Percentiles rank a stretch among this genome's conserved stretches.
These are phyloP conservation scores for Lactarius hatsudake DNA, from an alignment of 768 basidiomycete genomes.

Conservation along the genomic window DNA sequence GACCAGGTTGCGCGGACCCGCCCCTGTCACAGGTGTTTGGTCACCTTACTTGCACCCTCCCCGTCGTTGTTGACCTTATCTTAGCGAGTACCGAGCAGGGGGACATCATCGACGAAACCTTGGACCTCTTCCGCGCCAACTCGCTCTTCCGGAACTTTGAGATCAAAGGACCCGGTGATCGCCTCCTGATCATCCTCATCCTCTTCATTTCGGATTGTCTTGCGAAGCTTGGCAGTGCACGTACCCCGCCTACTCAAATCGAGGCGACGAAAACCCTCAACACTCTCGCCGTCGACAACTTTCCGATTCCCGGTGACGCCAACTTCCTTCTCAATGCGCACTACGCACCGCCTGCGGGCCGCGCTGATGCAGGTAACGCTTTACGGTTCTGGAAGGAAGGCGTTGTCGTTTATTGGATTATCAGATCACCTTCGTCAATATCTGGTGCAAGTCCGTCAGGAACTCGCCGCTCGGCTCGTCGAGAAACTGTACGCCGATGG, in stretches of 20 bases:
- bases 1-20: conserved; percentile 89
- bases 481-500: conserved; percentile 92
- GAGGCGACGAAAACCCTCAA: conserved; percentile 88
- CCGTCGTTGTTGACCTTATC: conserved; percentile 19
- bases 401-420: not conserved
- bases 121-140: conserved; percentile 97
- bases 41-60: conserved; percentile 18
- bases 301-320: conserved; percentile 93
- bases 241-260: conserved; percentile 67
- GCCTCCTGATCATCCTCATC: conserved; percentile 94
- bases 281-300: conserved; percentile 90
- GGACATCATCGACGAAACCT: conserved; percentile 94
- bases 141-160: conserved; percentile 99
- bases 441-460: conserved; percentile 89
- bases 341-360: conserved; percentile 74
- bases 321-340: conserved; percentile 91
- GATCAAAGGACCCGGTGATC: conserved; percentile 97
- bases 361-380: conserved; percentile 71
- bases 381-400: conserved; percentile 1
- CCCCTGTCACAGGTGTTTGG: conserved; percentile 61
- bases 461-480: conserved; percentile 80
- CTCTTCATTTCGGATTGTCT: conserved; percentile 98
- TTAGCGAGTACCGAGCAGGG: conserved; percentile 73
- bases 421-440: conserved; percentile 88
- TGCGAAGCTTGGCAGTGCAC: conserved; percentile 75